These are phyloP conservation scores for Cordyceps javanica DNA, from an alignment of 2,329 filamentous ascomycete species.

Conservation along the genomic window DNA sequence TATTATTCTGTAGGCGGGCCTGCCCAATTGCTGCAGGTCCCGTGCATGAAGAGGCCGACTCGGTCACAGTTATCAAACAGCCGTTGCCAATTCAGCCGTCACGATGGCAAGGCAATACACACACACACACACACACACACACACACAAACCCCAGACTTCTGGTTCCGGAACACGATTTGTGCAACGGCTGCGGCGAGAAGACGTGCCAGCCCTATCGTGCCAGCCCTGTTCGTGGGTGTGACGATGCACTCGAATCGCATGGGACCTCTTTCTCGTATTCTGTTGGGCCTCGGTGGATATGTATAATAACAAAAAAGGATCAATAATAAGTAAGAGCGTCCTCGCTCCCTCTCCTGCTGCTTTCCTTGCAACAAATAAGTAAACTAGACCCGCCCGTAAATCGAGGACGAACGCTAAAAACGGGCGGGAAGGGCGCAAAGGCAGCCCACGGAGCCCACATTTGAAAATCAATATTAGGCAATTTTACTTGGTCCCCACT, in stretches of 20 bases:
- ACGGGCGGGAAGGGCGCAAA: neutral
- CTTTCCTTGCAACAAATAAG: too few species aligned
- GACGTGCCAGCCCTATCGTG: too few species aligned
- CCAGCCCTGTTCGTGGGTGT: neutral
- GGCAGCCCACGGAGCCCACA: neutral
- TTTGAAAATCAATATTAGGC: conserved; percentile 6
- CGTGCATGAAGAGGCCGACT: neutral
- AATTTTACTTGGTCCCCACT: conserved; percentile 7
- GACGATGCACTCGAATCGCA: neutral
- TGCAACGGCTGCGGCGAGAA: too few species aligned
- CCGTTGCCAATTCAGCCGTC: neutral
- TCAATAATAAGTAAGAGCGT: too few species aligned
- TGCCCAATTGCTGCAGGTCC: neutral
- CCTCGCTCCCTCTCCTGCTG: too few species aligned
- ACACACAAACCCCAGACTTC: neutral
- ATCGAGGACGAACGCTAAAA: neutral
- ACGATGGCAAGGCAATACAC: neutral
- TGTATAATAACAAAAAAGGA: neutral
- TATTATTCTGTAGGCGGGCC: neutral
- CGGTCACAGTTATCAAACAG: neutral
- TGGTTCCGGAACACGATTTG: neutral
- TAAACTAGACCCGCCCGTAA: neutral
- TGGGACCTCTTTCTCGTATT: neutral
- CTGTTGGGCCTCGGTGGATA: neutral
- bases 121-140: too few species aligned